These are phyloP conservation scores for Candida railenensis DNA, from an alignment of 805 yeast genomes.

Conservation along the genomic window DNA sequence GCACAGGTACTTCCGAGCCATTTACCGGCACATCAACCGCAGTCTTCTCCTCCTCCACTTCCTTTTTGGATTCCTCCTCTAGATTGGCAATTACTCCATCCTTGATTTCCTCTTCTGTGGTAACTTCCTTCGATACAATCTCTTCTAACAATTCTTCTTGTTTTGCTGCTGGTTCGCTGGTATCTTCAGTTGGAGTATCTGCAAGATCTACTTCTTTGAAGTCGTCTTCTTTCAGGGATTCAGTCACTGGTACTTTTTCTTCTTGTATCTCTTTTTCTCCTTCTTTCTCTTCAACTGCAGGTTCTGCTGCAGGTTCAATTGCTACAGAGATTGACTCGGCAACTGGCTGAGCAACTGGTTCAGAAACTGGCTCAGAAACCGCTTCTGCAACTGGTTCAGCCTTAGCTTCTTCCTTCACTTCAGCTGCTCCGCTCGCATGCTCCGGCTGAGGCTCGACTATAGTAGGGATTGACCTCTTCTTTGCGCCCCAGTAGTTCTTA, in stretches of 20 bases:
- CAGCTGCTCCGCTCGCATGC: background rate
- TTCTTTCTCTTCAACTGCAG: constrained; percentile 11
- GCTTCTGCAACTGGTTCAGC: constrained; percentile 6
- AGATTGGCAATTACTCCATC: background rate
- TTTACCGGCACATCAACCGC: background rate
- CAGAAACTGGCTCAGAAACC: constrained; percentile 5
- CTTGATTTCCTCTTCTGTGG: constrained; percentile 1
- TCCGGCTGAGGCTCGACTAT: background rate
- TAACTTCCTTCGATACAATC: constrained; percentile 7
- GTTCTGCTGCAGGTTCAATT: constrained; percentile 7
- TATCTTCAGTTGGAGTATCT: background rate
- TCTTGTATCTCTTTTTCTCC: too few relatives aligned
- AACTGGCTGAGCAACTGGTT: constrained; percentile 3
- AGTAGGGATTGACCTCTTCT: background rate
- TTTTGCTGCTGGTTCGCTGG: background rate
- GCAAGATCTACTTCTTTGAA: background rate
- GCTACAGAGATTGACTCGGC: background rate
- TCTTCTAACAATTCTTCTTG: background rate
- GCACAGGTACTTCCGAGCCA: background rate
- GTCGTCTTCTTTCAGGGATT: too few relatives aligned
- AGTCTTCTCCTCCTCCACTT: background rate
- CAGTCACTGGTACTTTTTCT: constrained; percentile 5
- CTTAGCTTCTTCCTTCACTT: background rate
- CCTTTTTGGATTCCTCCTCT: constrained; percentile 3
- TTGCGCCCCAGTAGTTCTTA: constrained; percentile 37